These are phyloP conservation scores for Ganoderma resinaceum DNA, from an alignment of 1,284 basidiomycete genomes.

Conservation along the genomic window DNA sequence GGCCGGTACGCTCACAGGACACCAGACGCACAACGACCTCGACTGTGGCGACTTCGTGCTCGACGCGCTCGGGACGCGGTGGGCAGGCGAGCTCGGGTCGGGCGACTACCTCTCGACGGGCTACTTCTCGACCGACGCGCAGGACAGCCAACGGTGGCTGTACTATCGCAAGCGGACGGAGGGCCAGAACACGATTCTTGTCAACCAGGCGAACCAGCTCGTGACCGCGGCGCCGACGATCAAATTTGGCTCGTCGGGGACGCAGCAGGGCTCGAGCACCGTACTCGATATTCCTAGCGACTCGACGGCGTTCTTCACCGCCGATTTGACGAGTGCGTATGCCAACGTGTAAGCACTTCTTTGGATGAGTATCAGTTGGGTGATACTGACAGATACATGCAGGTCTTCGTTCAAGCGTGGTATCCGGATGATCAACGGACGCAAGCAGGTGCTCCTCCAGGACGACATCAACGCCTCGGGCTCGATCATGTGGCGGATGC, in stretches of 20 bases:
- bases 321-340: constrained; percentile 86
- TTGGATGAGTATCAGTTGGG: constrained; percentile 4
- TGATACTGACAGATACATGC: constrained; percentile 6
- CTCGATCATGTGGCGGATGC: constrained; percentile 89
- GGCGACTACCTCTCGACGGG: constrained; percentile 79
- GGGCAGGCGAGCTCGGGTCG: constrained; percentile 95
- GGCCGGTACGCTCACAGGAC: constrained; percentile 77
- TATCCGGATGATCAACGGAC: constrained; percentile 85
- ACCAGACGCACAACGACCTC: constrained; percentile 94
- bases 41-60: constrained; percentile 95
- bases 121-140: constrained; percentile 79
- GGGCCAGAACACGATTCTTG: constrained; percentile 94
- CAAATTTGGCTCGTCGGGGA: constrained; percentile 65
- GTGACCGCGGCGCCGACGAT: constrained; percentile 75
- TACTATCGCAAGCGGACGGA: constrained; percentile 98
- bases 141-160: constrained; percentile 78
- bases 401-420: constrained; percentile 83
- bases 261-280: constrained; percentile 82
- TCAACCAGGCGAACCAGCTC: constrained; percentile 84
- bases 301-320: constrained; percentile 87
- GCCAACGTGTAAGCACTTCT: constrained; percentile 66
- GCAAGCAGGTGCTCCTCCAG: constrained; percentile 91
- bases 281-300: constrained; percentile 63
- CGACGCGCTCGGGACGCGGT: constrained; percentile 95
- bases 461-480: constrained; percentile 78